phyloP scores from a whole-genome alignment of 495 filamentous ascomycete species.

The Aspergillus kassunensis region DNA sequence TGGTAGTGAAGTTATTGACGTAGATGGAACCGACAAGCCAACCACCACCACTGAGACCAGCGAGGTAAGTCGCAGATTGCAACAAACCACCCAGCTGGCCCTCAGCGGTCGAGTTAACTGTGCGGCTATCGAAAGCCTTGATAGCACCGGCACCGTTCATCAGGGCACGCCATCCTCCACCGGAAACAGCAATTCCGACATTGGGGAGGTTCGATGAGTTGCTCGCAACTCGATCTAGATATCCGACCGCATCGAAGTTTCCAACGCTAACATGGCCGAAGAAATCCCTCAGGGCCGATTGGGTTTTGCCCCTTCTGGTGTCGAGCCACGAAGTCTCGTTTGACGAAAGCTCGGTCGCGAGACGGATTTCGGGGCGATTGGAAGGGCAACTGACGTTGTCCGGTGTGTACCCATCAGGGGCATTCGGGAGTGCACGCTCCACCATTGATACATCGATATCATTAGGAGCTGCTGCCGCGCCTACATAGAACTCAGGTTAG shows the following conservation, averaged over 20 bases:
- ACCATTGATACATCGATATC: neutral
- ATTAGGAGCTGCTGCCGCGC: neutral
- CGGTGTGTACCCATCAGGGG: slow-evolving; percentile 39
- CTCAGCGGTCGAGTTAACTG: slow-evolving; percentile 52
- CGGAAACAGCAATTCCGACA: slow-evolving; percentile 55
- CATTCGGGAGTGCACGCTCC: slow-evolving; percentile 31
- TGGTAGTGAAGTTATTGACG: slow-evolving; percentile 79
- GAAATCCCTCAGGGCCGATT: slow-evolving; percentile 64
- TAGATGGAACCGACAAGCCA: slow-evolving; percentile 91
- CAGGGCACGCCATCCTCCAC: slow-evolving; percentile 77
- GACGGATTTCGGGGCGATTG: slow-evolving; percentile 44
- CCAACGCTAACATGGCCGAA: slow-evolving; percentile 63
- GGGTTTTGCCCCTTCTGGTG: slow-evolving; percentile 47
- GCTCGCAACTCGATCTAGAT: slow-evolving; percentile 53
- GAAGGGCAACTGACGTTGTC: slow-evolving; percentile 32
- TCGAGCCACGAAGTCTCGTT: slow-evolving; percentile 66
- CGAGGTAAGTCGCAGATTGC: slow-evolving; percentile 75
- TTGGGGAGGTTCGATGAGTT: slow-evolving; percentile 57
- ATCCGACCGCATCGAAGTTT: slow-evolving; percentile 69
- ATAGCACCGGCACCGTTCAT: slow-evolving; percentile 79
- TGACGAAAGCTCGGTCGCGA: slow-evolving; percentile 52
- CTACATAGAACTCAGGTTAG: neutral
- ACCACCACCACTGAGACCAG: slow-evolving; percentile 79
- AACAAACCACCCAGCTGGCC: slow-evolving; percentile 79
- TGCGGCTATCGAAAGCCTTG: slow-evolving; percentile 75